Base-by-base conservation (phyloP, 1,139 yeast genomes). In the Protomyces inundatus region DNA sequence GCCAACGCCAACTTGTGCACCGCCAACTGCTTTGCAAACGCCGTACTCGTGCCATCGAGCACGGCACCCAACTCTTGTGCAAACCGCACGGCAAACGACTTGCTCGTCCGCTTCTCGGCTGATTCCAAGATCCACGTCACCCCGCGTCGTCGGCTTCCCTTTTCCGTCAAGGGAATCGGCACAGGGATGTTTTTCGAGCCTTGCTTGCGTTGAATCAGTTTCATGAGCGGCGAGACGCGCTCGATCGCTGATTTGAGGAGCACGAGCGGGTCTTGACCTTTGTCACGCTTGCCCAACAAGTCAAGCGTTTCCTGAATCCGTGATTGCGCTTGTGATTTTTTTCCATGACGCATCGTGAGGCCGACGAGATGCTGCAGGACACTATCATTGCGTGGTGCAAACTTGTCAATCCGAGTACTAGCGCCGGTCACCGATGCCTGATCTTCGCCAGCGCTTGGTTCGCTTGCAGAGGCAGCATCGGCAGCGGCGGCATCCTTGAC, bases 341-440 rank as follows among this genome's bases (percentile, higher is more conserved):
- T 85, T 59, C 99, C 99, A 72, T 89, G 86, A 73, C 90, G 84
- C 98, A 95, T 95, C 66, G 93, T 85, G 77, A 90, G 81, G 74
- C 91, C 90, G 64, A 89, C 85, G 71, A 93, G 82, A 70, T 88
- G 88, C 62, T 86, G 85, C 63, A 93, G 81, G 39, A 86, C 82
- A 14, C 88, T 87, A 70, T 91, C 96, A 42, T 79, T 77, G 70
- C 81, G 79, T 34, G 79, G 73, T 34, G 53, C 46, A 40, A 57
- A 57, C 45, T 55, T 55, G 48, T 54, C 37, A 5, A 56, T 23
- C n/a, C 48, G 51, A 9, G 63, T 60, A 12, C 66, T 62, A 6
- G 63, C 55, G 14, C 56, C 65, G 6, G 62, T 56, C 9, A 51
- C 54, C 16, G 56, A 56, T n/a, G 14, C 35, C 10, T 48, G 46